phyloP scores from a whole-genome alignment of 1,284 basidiomycete species.

The Malassezia sympodialis region DNA sequence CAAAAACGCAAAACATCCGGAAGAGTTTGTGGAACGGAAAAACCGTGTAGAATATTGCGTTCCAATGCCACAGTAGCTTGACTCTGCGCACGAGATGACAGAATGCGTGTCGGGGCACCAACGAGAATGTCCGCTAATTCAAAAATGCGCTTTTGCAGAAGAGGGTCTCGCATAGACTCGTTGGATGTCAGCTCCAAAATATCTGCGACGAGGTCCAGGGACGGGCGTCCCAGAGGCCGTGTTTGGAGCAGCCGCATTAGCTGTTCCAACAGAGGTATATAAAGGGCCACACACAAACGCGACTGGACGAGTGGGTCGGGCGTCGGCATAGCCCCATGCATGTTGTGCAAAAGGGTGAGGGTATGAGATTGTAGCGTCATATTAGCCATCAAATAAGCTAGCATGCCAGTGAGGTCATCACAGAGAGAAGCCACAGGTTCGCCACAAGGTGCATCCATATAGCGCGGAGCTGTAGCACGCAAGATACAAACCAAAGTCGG shows the following conservation, averaged over 20 bases:
- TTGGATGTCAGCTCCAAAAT: constrained; percentile 13
- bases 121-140: not conserved
- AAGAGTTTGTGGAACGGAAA: not conserved
- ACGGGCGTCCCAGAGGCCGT: not conserved
- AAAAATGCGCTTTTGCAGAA: constrained; percentile 9
- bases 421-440: not conserved
- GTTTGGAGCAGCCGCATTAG: not conserved
- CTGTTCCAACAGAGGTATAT: constrained; percentile 3
- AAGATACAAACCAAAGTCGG: constrained; percentile 34
- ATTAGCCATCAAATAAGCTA: constrained; percentile 22
- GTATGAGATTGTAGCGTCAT: constrained; percentile 24
- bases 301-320: constrained; percentile 14
- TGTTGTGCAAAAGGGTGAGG: constrained; percentile 10
- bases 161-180: constrained; percentile 7
- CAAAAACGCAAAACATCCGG: not conserved
- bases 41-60: constrained; percentile 13
- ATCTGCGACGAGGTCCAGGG: not conserved
- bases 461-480: constrained; percentile 18
- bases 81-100: not conserved
- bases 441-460: constrained; percentile 2
- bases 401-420: constrained; percentile 16
- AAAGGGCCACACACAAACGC: constrained; percentile 8
- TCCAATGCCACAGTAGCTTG: constrained; percentile 1
- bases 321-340: constrained; percentile 16
- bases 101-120: not conserved